Evolutionary conservation across 164 flowering plant genomes (phyloP), one percentile per base, ranked within the genome.

Genomic region (Aristolochia californica): DNA sequence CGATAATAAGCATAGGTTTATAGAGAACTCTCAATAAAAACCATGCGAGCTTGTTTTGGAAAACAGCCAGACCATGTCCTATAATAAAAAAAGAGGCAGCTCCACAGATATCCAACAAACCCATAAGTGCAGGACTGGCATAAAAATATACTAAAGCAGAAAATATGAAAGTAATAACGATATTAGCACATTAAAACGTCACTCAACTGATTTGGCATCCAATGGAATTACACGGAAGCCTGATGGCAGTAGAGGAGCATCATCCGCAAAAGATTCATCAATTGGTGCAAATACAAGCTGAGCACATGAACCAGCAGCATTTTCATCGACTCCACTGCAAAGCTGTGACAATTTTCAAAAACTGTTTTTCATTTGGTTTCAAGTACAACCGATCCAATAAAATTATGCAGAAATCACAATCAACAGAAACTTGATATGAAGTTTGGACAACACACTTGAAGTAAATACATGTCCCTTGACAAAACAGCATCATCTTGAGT

Each of bases 201-300:
- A 74, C 75, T 57, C 49, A 72, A 85, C 96, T 68, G 87, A 52
- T 78, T 78, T 84, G 45, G 88, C 69, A 57, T 83, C 87, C 67
- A 88, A 61, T 18, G 91, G 85, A 45, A 88, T 86, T 30, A 88
- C 82, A 21, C 89, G 85, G 51, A 88, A 88, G 43, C 97, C 97
- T 11, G 94, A 88, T 40, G 97, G 89, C 45, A 88, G 76, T 53
- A 88, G 53, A 0, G 82, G 84, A 34, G 84, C 87, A 78, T 88
- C 91, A 66, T 88, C 97, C 44, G 86, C 81, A 65, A 86, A 88
- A 2, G 83, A 76, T 67, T 81, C 91, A 62, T 88, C 91, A 57
- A 86, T 84, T 0, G 94, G 94, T 5, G 94, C 94, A 78, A 88
- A 86, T 15, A 86, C 81, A 48, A 88, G 87, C 73, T 88, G 84